Base-by-base conservation (phyloP, 192 early-diverging fungal genomes). In the Coemansia javaensis region DNA sequence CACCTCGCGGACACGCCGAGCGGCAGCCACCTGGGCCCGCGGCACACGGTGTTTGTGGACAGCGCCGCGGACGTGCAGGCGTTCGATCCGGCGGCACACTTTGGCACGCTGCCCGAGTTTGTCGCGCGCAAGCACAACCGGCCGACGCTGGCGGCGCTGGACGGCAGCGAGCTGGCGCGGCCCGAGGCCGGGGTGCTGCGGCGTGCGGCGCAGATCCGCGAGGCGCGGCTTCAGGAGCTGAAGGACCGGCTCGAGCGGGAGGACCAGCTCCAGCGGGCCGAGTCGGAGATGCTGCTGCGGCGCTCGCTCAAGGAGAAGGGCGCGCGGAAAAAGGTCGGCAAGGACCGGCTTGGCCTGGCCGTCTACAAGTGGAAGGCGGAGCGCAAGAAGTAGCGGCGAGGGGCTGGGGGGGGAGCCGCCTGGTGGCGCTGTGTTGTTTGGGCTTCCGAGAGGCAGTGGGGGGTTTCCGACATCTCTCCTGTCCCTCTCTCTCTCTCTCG, bases 341-440 rank as follows among this genome's bases (percentile, higher is more conserved):
- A 59, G 14, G 92, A 97, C 57, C 68, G 60, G 43, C 56, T 83
- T 50, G 95, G 95, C 0, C 61, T 95, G 17, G 64, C 88, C 11
- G 72, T 90, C 28, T 95, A 93, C 78, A 97, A 95, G 70, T 98
- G 94, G 94, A 87, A 83, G 51, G 79, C 84, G 3, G 86, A 87
- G 40, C 77, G 94, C 41, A 92, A 92, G 63, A 89, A 85, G 62
- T 94, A 88, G 51, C 9, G n/a, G n/a, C n/a, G n/a, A n/a, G n/a
- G n/a, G n/a, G n/a, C n/a, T n/a, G n/a, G n/a, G n/a, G n/a, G n/a
- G n/a, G n/a, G n/a, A n/a, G n/a, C n/a, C n/a, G n/a, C n/a, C n/a
- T n/a, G n/a, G n/a, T n/a, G n/a, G n/a, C n/a, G n/a, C n/a, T n/a
- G n/a, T n/a, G 13, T 15, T 9, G 40, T 41, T 25, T n/a, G n/a